Evolutionary conservation across 768 basidiomycete genomes (phyloP), one percentile per base, ranked within the genome.

Genomic region (Rhizopogon vulgaris): DNA sequence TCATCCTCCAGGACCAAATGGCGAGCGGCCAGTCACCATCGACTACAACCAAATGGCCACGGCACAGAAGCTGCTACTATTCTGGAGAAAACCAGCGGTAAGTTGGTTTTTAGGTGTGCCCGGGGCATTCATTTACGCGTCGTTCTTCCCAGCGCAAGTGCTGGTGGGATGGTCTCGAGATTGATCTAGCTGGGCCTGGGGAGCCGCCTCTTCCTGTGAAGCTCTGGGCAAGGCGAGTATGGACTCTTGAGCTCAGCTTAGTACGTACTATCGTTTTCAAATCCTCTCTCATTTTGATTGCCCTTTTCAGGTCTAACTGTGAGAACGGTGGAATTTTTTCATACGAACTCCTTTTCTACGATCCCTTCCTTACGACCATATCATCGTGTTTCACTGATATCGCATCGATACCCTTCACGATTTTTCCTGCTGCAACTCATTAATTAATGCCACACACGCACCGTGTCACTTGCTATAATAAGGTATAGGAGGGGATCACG

Each of bases 61-160:
- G 7, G 94, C 96, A 9, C 95, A 98, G 68, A 99, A 99, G 73
- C 74, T 99, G 40, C 72, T 99, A 37, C 66, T 99, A 38, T 99
- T 99, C 77, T 99, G 96, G 96, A 79, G 96, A 66, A 99, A 99
- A 69, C 96, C 96, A 40, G 96, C 96, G n/a, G 95, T 96, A 70
- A 59, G 93, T 82, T 15, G 12, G 22, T 38, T 52, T 37, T 38
- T 49, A 38, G 14, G 38, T 27, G 24, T 14, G 1, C 12, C 6
- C 22, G 15, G 14, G n/a, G 27, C 14, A 28, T 18, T 41, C 6
- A 17, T 30, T 53, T 37, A 50, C 34, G 46, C 41, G 5, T 32
- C 27, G 25, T 28, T 32, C 18, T 34, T n/a, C 30, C 12, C 58
- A 97, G 94, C 78, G 96, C 38, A 98, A 99, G 74, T 98, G 95